Percentiles rank a stretch among this genome's conserved stretches.
Conservation (phyloP, 163 green algal genomes). For the Scenedesmus sp. region DNA sequence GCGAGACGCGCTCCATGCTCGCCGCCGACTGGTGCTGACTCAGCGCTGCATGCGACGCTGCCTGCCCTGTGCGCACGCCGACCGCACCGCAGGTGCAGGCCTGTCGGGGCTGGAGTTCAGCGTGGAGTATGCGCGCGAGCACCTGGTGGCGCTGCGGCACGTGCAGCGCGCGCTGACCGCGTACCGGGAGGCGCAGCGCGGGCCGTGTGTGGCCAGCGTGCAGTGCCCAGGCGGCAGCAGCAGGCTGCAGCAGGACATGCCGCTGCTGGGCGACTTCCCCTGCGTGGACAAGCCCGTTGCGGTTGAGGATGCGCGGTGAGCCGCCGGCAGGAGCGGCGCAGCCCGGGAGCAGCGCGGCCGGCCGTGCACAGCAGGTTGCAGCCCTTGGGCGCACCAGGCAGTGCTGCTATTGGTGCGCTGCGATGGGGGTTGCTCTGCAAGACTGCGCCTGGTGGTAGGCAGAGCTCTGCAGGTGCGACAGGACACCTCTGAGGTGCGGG, state of each 20-base stretch:
- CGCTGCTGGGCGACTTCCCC: conserved; percentile 78
- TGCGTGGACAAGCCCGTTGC: conserved; percentile 68
- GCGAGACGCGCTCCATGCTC: neutral
- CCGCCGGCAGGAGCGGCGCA: neutral
- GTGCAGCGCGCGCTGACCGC: conserved; percentile 63
- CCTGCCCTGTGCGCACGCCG: no score
- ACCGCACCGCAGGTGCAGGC: neutral
- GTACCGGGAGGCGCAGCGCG: conserved; percentile 61
- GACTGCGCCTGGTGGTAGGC: neutral
- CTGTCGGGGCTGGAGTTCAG: conserved; percentile 60
- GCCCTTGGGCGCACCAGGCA: neutral
- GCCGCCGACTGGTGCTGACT: no score
- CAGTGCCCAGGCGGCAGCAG: conserved; percentile 56
- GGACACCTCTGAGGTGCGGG: neutral
- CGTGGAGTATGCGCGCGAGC: conserved; percentile 70
- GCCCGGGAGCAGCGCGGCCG: no score
- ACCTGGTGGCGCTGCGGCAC: conserved; percentile 63
- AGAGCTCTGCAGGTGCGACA: neutral
- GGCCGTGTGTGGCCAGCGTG: conserved; percentile 57
- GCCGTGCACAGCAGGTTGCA: no score
- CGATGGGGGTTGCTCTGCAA: neutral
- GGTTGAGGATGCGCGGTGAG: conserved; percentile 63
- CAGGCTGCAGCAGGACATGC: conserved; percentile 61
- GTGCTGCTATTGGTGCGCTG: neutral
- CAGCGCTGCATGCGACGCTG: no score